Evolutionary conservation across 441 rosid genomes (phyloP), one percentile per base, ranked within the genome.

Genomic region (Adansonia madagascariensis): DNA sequence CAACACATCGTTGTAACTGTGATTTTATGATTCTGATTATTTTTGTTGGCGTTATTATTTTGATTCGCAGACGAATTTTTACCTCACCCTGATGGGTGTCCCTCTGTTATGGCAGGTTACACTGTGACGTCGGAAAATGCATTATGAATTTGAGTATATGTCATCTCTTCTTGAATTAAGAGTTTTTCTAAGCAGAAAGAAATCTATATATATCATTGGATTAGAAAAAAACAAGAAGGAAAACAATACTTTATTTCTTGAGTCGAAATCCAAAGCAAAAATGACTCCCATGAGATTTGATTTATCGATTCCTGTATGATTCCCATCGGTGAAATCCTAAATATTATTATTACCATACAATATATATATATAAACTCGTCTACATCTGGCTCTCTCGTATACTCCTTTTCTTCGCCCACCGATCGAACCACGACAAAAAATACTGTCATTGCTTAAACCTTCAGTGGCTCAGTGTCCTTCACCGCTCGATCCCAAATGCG

Each of bases 401-500:
- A 15, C 71, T 67, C 31, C n/a, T 17, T 39, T 62, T 15, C 44
- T 64, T 9, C 7, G 39, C 15, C 6, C 4, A 6, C 0, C 41
- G 39, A 18, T 57, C 9, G 5, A 47, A 22, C 12, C 31, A 22
- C 46, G 24, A 31, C 27, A 11, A 52, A 2, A 31, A 31, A 35
- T 35, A n/a, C 35, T 39, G 27, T 9, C 35, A 35, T 71, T 35
- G 17, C 11, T 55, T 2, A 68, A 46, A 47, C 39, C 56, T 10
- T 1, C 17, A 43, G 43, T 73, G 67, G 12, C 57, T 15, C 64
- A 79, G 4, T 7, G 50, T 11, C 67, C 74, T 22, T 82, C 81
- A 0, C 81, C 83, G 49, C 80, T 50, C 0, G 77, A 66, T 56
- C 86, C 80, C 4, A 84, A 78, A 1, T 81, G 87, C 4, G 81